Base-by-base conservation (phyloP, 805 yeast genomes). In the Saccharomycopsis javanensis region DNA sequence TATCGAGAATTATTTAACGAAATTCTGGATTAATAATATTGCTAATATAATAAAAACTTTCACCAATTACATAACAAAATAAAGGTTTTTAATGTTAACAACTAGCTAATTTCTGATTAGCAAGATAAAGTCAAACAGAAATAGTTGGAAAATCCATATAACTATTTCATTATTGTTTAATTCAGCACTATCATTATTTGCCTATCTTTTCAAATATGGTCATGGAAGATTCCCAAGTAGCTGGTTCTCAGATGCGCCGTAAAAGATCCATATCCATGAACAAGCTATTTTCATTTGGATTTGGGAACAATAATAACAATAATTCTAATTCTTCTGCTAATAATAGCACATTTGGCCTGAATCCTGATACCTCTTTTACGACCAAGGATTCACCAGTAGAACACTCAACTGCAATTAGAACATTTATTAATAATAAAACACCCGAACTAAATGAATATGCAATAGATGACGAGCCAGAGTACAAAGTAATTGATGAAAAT, bases 241-340 rank as follows among this genome's bases (percentile, higher is more conserved):
- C 27, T 2, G 28, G 48, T 4, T 33, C 60, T 20, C 54, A 54
- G 30, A 50, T 57, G 11, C 25, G 50, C 15, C 63, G 78, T 58
- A 67, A 75, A 3, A 64, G 79, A 54, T 74, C 79, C 11, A 67
- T 72, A 58, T 75, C 79, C 0, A 64, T 75, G 18, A 71, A 74
- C 1, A 69, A 72, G 54, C 62, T 76, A 16, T 71, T 76, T 60
- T 69, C 67, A 52, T 73, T 75, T 62, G 75, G 72, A 1, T 60
- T 66, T 13, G 50, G 55, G 34, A 11, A 23, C 52, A n/a, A 55
- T 25, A 45, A 25, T 42, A 53, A 16, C 8, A 42, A 31, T 34
- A 46, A 55, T 52, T 20, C 55, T 38, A 54, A 37, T n/a, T 42
- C 25, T 11, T 45, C 45, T 34, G 28, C 45, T 35, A 31, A 50